Conservation (phyloP, 2,329 filamentous ascomycete genomes). For the Colletotrichum chrysophilum region DNA sequence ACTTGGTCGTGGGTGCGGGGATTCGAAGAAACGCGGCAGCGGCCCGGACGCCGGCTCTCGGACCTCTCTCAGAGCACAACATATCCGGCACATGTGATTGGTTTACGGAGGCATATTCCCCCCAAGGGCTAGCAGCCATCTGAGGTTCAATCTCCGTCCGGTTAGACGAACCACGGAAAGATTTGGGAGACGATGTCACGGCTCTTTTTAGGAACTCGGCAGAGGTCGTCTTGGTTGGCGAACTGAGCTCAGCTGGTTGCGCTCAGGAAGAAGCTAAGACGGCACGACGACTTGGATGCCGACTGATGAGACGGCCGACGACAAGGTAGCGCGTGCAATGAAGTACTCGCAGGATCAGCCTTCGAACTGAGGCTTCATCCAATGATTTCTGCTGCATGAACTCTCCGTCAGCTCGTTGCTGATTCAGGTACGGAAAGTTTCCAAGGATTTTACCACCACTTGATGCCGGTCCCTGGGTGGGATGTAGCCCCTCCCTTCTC, state of each 20-base stretch:
- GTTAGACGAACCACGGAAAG: not conserved
- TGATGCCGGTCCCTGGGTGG: not conserved
- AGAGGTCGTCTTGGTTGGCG: not conserved
- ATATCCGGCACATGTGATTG: not conserved
- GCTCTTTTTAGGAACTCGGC: not conserved
- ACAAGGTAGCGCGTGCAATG: not conserved
- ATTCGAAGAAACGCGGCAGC: not conserved
- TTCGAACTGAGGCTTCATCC: not conserved
- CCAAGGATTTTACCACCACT: not conserved
- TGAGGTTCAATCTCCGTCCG: not conserved
- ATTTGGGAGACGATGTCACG: not conserved
- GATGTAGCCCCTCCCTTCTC: not conserved
- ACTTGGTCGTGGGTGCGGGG: not conserved
- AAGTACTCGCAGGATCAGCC: not conserved
- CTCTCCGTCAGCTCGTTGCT: not conserved
- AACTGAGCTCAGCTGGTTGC: not conserved
- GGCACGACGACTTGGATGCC: not conserved
- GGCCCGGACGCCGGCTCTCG: not conserved
- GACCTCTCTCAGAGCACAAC: not conserved
- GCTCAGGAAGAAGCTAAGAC: not conserved
- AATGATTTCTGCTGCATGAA: not conserved
- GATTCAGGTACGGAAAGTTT: not conserved
- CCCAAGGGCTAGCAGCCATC: not conserved
- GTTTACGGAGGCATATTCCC: not conserved
- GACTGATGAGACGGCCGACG: not conserved